Base-by-base conservation (phyloP, 345 rosid genomes). In the Brassica carinata region DNA sequence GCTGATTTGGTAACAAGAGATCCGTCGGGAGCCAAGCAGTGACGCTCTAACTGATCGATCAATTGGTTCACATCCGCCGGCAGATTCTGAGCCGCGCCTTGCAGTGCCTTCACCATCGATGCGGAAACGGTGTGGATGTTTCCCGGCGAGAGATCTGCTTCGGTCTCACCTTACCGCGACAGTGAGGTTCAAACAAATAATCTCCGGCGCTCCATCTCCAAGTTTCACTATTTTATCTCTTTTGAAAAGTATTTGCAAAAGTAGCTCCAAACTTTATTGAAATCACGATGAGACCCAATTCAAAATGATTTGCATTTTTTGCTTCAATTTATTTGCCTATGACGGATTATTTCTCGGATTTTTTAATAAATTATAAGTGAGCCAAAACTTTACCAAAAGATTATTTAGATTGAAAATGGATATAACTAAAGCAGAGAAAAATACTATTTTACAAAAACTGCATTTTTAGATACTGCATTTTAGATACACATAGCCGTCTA, bases 11-110 rank as follows among this genome's bases (percentile, higher is more conserved):
- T 89, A 76, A 93, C 89, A 67, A 93, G 92, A 85, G 99, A 93
- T 83, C 94, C 99, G 83, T 92, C 99, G 33, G 99, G 89, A 63
- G 94, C 94, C 82, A 93, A 85, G 79, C 99, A 93, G 77, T 93
- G 99, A 53, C 98, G 97, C 84, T 96, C 98, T 75, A 96, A 86
- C 87, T 90, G 98, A 88, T 96, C 98, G 80, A 93, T 90, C 85
- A 93, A 85, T 79, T 87, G 92, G 61, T 43, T 75, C 27, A 96
- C 90, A 72, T 96, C 99, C 7, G 94, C 84, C 77, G 96, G 92
- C 17, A 96, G 81, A 76, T 84, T 90, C 67, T 90, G 89, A 51
- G 85, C 89, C 30, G 89, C 89, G 48, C 88, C 87, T 74, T 83
- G 92, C 38, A 84, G 13, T 70, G 85, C 81, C 86, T 88, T 89